Evolutionary conservation across 1,284 basidiomycete genomes (phyloP).

Genomic region (Ceratobasidium sp.): DNA sequence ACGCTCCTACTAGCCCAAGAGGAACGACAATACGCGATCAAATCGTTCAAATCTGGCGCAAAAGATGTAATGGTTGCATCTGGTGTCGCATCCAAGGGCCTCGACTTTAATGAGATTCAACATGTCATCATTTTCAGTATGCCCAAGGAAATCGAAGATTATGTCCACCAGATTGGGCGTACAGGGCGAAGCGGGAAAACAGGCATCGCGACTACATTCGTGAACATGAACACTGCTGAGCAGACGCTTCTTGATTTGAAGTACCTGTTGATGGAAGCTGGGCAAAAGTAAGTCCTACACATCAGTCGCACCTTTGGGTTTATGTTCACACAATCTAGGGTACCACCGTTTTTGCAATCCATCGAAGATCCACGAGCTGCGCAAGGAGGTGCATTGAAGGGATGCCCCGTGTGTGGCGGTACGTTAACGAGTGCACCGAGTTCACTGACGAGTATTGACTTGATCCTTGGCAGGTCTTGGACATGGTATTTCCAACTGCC

Average conservation of each 20-base stretch:
- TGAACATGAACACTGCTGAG: constrained; percentile 96
- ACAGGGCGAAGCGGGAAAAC: constrained; percentile 98
- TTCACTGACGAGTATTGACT: constrained; percentile 13
- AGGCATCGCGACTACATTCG: constrained; percentile 99
- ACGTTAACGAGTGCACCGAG: constrained; percentile 43
- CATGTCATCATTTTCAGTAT: constrained; percentile 98
- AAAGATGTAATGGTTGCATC: constrained; percentile 99
- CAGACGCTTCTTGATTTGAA: constrained; percentile 97
- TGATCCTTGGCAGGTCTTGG: constrained; percentile 71
- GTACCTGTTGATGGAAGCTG: constrained; percentile 95
- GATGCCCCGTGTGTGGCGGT: constrained; percentile 97
- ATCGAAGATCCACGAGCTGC: constrained; percentile 91
- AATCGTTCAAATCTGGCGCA: constrained; percentile 93
- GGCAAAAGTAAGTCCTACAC: constrained; percentile 78
- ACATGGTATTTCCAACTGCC: constrained; percentile 92
- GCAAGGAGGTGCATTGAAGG: constrained; percentile 77
- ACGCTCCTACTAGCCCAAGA: constrained; percentile 75
- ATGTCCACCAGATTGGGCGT: constrained; percentile 97
- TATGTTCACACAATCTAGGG: constrained; percentile 57
- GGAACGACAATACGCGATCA: constrained; percentile 98
- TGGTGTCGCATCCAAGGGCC: constrained; percentile 94
- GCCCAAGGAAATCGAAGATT: constrained; percentile 99
- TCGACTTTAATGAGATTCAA: constrained; percentile 98
- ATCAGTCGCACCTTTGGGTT: not conserved
- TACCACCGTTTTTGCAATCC: constrained; percentile 91